These are phyloP conservation scores for Ophiosphaerella korrae DNA, from an alignment of 2,329 filamentous ascomycete species.

Conservation along the genomic window DNA sequence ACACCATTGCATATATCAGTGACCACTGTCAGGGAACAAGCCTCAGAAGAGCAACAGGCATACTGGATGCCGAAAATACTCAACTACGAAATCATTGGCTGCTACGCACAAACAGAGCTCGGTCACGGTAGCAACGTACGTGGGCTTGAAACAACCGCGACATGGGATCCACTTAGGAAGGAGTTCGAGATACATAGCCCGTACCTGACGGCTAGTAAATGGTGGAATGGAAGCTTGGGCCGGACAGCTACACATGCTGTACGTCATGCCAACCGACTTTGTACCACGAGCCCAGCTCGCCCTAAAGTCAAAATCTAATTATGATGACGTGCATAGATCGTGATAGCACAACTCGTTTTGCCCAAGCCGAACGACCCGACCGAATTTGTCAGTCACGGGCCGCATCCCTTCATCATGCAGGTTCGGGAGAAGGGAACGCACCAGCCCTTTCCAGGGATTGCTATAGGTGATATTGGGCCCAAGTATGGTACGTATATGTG, in stretches of 20 bases:
- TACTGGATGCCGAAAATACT: conserved; percentile 58
- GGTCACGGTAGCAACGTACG: conserved; percentile 60
- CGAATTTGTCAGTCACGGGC: conserved; percentile 53
- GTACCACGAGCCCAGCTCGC: neutral
- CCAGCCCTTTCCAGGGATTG: conserved; percentile 54
- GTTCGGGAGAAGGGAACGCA: conserved; percentile 57
- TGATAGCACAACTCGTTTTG: conserved; percentile 58
- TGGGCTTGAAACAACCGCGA: conserved; percentile 56
- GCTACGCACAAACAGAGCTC: conserved; percentile 59
- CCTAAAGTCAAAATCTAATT: conserved; percentile 13
- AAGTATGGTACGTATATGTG: conserved; percentile 50
- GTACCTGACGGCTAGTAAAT: conserved; percentile 59
- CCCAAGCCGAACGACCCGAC: conserved; percentile 37
- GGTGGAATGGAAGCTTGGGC: conserved; percentile 61
- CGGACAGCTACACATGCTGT: conserved; percentile 60
- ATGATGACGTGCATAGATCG: conserved; percentile 43
- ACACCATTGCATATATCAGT: conserved; percentile 21
- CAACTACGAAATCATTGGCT: conserved; percentile 57
- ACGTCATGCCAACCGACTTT: conserved; percentile 11
- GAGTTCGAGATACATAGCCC: conserved; percentile 59
- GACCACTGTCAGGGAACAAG: conserved; percentile 58
- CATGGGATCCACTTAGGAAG: conserved; percentile 52
- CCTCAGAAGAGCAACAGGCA: conserved; percentile 52
- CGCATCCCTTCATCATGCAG: conserved; percentile 59
- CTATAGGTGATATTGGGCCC: conserved; percentile 61